Base-by-base conservation (phyloP, 2,329 filamentous ascomycete species). In the Penicillium sp. region DNA sequence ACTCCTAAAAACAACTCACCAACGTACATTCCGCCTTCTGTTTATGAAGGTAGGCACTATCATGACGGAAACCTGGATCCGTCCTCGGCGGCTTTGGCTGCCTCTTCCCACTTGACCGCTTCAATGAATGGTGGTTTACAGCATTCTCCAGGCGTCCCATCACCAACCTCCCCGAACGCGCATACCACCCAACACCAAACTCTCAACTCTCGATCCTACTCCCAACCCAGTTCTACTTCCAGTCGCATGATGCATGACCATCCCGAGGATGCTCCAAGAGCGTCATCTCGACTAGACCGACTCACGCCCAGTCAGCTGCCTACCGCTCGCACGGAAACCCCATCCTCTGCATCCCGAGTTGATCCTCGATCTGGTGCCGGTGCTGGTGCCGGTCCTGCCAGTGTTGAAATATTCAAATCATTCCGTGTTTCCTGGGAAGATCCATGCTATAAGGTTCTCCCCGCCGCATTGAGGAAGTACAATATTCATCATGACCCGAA, bases 401-500 rank as follows among this genome's bases (percentile, higher is more conserved):
- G 76, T 42, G 93, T 97, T 58, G 95, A 99, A 75, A 97, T 99
- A 58, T 98, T 98, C 86, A 99, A 99, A 75, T 96, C 91, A 1
- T 99, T 99, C 84, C 88, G 93, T 39, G 95, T 99, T 61, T 95
- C 91, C 72, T 96, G 98, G 85, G 95, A 99, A 66, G 95, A 99
- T 70, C 95, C 95, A 3, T 99, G 95, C 78, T 90, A 96, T 80
- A 97, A 97, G 74, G 95, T 99, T 27, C 83, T 99, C 2, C 95
- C 95, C 1, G 95, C 96, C 16, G 95, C 95, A 2, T 84, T 99
- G 19, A 96, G 96, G 73, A 96, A 97, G 74, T 99, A 99, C 78
- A 95, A 98, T 72, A 99, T 99, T 79, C 93, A 96, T 65, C 93
- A 93, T 23, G 93, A 96, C 50, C 97, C 93, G 90, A 91, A 96